Evolutionary conservation across 495 filamentous ascomycete genomes (phyloP), one percentile per base, ranked within the genome.

Genomic region (Hypoxylon cercidicola): DNA sequence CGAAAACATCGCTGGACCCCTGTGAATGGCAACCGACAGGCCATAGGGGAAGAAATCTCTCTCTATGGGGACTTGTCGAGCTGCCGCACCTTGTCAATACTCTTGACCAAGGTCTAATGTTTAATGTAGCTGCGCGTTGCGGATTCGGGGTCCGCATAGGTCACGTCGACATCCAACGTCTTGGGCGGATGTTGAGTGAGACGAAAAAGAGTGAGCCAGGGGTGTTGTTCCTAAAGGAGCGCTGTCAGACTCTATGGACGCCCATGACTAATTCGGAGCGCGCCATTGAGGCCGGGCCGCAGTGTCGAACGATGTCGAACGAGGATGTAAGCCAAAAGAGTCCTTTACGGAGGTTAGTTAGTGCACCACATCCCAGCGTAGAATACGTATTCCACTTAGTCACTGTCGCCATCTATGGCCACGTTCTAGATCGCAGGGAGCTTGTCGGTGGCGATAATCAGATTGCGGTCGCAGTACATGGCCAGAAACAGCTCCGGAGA

Each of bases 341-440:
- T 12, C 30, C 41, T 11, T 19, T 47, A 6, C 28, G 41, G 15
- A 25, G n/a, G n/a, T n/a, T n/a, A 19, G 18, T 47, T 32, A n/a
- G 18, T n/a, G 4, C 13, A 39, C 45, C 37, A 56, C 41, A 47
- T 46, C 19, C 53, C 53, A n/a, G 39, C 53, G 15, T 35, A 39
- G 9, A 3, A 9, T 19, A 56, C 28, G 41, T 47, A 45, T 25
- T 7, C 13, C 39, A n/a, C 18, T 4, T 10, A 12, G 34, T 32
- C 28, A 19, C 40, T 35, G 34, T n/a, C 28, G 15, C 16, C 7
- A 51, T 53, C 23, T 49, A 19, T 25, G 13, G 23, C 53, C n/a
- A 34, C 20, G n/a, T 25, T 56, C 53, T 56, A 21, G 37, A 41
- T 28, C 40, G 40, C 25, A 3, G 15, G 20, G 4, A 56, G 53